Evolutionary conservation across 2,329 filamentous ascomycete species (phyloP).

Genomic region (Cyanodermella asteris): DNA sequence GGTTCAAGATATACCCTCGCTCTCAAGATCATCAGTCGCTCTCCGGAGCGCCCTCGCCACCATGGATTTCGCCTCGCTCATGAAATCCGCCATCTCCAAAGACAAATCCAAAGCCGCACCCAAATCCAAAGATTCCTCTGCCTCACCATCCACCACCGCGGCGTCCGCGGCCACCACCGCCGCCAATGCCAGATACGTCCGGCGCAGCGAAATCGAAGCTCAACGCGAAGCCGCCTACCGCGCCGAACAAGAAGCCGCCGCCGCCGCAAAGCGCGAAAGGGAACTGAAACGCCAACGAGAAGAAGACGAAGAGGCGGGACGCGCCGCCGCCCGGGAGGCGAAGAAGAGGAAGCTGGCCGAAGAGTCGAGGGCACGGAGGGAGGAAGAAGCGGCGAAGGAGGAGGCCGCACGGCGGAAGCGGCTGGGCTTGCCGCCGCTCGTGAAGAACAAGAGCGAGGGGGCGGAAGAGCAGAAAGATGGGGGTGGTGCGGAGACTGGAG

Average conservation of each 20-base stretch:
- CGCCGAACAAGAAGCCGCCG: constrained; percentile 61
- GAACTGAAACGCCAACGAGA: constrained; percentile 64
- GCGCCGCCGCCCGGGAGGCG: constrained; percentile 49
- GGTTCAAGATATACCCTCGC: no score
- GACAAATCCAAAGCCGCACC: no score
- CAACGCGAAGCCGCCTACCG: constrained; percentile 59
- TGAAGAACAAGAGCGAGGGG: constrained; percentile 19
- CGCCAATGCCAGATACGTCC: constrained; percentile 50
- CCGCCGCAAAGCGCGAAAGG: constrained; percentile 45
- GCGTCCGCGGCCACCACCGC: constrained; percentile 10
- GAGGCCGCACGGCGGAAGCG: constrained; percentile 53
- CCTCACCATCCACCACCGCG: constrained; percentile 11
- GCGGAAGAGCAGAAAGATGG: constrained; percentile 4
- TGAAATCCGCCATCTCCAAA: constrained; percentile 83
- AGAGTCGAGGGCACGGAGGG: constrained; percentile 45
- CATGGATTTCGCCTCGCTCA: constrained; percentile 92
- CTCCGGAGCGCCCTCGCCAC: constrained; percentile 10
- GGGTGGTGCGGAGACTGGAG: constrained; percentile 26
- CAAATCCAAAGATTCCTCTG: no score
- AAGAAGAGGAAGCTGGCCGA: constrained; percentile 66
- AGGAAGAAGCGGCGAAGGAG: constrained; percentile 51
- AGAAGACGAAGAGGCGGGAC: constrained; percentile 63
- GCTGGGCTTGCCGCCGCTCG: constrained; percentile 57
- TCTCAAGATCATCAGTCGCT: no score
- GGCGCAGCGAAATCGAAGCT: constrained; percentile 68